Evolutionary conservation across 345 rosid species (phyloP), one percentile per base, ranked within the genome.

Genomic region (Camelina neglecta): DNA sequence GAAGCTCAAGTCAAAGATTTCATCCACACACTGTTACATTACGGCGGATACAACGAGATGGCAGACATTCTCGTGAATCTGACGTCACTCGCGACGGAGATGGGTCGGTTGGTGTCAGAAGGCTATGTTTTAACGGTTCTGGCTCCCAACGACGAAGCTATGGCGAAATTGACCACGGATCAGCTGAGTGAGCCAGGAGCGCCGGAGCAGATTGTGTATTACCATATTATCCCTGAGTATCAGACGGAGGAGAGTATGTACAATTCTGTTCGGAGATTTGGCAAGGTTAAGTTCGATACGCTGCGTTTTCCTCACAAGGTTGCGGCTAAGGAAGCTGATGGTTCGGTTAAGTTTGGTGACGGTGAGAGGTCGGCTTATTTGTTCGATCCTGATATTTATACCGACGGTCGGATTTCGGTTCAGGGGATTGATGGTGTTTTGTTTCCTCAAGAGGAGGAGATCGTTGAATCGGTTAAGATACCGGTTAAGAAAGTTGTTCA

Each of bases 181-280:
- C 96, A 90, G 72, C 55, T 90, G 45, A 90, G 96, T 54, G 96
- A 90, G 61, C 89, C 96, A 0, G 96, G 96, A 0, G 91, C 96
- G 4, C 96, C 96, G 12, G 96, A 90, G 73, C 92, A 90, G 78
- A 90, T 90, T 1, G 79, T 90, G n/a, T 87, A 86, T 31, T 90
- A 88, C 75, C 96, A 90, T 11, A 64, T 90, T 0, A 84, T 90
- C 29, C 93, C 96, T 0, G 96, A 90, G 82, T 90, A 88, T 58
- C 96, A 90, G 69, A 90, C 96, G 11, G 96, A 90, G 63, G 96
- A 90, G 80, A 88, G 93, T 39, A 88, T 90, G 96, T 90, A 90
- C 48, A 90, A 90, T 61, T 87, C 93, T 5, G 96, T 84, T 11
- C 29, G 96, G 74, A 77, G 96, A 66, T 86, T 90, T 45, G 91